These are phyloP conservation scores for Gynostemma pentaphyllum DNA, from an alignment of 306 rosid genomes.

Conservation along the genomic window DNA sequence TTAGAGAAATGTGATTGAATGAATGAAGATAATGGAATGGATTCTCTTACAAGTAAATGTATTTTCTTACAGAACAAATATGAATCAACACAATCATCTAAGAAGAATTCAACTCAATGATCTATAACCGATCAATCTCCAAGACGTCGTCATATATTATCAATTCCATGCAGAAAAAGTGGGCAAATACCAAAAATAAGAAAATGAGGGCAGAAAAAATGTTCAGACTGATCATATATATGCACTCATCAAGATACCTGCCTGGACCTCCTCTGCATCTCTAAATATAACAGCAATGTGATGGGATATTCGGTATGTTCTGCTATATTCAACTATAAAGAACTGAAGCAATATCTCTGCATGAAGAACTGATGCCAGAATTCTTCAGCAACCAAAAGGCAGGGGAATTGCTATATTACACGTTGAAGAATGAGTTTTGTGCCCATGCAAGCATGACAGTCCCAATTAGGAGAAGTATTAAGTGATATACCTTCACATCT, in stretches of 20 bases:
- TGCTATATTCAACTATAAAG: neutral
- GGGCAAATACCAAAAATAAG: neutral
- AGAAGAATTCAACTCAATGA: slow-evolving; percentile 4
- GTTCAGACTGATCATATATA: neutral
- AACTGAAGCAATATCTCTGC: neutral
- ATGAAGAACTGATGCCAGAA: slow-evolving; percentile 7
- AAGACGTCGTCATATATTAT: neutral
- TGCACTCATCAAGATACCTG: neutral
- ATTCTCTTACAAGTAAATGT: neutral
- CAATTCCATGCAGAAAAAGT: neutral
- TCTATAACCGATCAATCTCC: neutral
- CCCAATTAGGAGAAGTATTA: neutral
- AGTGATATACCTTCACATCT: neutral
- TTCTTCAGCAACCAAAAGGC: slow-evolving; percentile 3
- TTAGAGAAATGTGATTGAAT: neutral
- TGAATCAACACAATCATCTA: neutral
- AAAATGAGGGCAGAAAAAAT: neutral
- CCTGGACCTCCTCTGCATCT: neutral
- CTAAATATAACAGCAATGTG: neutral
- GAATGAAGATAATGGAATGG: neutral
- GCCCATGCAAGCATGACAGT: neutral
- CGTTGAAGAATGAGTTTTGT: neutral
- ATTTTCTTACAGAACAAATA: slow-evolving; percentile 1
- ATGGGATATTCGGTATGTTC: neutral
- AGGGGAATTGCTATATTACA: slow-evolving; percentile 3